phyloP scores from a whole-genome alignment of 805 yeast species.

The Zygoascus flipseniorum region DNA sequence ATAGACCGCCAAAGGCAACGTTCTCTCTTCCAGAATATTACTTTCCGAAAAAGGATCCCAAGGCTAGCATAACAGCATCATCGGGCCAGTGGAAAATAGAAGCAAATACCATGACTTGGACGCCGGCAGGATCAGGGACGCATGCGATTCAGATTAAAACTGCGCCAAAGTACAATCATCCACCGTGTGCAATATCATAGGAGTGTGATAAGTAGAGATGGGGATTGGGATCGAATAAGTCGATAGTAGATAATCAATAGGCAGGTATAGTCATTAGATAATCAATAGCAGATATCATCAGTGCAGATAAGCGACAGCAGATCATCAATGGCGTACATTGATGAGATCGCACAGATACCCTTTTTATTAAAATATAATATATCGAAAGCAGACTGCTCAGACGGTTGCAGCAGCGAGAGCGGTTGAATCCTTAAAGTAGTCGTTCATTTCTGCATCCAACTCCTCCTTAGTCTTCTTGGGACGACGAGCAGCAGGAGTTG shows the following conservation, averaged over 20 bases:
- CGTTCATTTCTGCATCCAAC: conserved; percentile 97
- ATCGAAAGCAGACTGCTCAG: neutral
- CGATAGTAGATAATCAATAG: too few relatives aligned
- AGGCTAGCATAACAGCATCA: conserved; percentile 40
- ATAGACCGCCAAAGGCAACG: neutral
- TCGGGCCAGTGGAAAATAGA: conserved; percentile 46
- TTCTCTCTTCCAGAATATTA: conserved; percentile 39
- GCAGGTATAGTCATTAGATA: too few relatives aligned
- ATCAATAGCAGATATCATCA: too few relatives aligned
- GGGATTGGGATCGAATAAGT: too few relatives aligned
- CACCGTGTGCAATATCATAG: neutral
- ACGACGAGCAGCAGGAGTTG: conserved; percentile 28
- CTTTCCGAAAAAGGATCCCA: conserved; percentile 49
- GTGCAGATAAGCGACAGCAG: too few relatives aligned
- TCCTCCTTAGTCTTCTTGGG: conserved; percentile 78
- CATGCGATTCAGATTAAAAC: conserved; percentile 1
- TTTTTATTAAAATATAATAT: neutral
- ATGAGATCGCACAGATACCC: neutral
- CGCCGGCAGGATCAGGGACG: neutral
- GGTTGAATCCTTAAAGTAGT: conserved; percentile 49
- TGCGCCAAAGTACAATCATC: neutral
- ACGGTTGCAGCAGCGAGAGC: conserved; percentile 9
- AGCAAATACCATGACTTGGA: conserved; percentile 23
- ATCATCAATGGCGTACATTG: too few relatives aligned
- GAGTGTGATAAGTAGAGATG: neutral